These are phyloP conservation scores for Ogataea populi-albae DNA, from an alignment of 805 yeast genomes.

Conservation along the genomic window DNA sequence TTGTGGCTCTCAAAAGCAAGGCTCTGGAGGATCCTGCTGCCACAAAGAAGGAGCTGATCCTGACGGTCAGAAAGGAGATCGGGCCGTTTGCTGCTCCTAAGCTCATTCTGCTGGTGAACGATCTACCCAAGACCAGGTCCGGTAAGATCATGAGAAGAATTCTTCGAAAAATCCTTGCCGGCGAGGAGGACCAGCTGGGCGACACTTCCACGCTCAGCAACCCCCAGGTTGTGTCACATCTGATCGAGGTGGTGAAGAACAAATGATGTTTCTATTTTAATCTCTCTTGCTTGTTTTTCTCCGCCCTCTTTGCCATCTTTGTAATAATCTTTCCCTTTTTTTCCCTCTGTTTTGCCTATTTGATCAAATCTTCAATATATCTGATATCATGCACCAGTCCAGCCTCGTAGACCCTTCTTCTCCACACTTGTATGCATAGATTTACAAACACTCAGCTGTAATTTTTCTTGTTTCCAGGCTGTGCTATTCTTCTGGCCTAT, in stretches of 20 bases:
- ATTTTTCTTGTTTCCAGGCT: no score
- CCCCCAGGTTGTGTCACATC: conserved; percentile 67
- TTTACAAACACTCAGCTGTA: no score
- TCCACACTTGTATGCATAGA: no score
- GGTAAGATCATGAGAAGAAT: conserved; percentile 89
- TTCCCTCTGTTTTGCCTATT: no score
- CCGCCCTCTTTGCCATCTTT: no score
- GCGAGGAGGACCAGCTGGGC: conserved; percentile 79
- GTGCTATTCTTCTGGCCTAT: no score
- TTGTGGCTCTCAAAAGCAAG: conserved; percentile 66
- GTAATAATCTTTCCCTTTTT: no score
- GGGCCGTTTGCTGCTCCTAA: conserved; percentile 89
- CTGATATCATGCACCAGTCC: no score
- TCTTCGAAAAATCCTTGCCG: conserved; percentile 69
- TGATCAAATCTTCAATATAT: no score
- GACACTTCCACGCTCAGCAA: conserved; percentile 76
- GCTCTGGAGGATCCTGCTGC: conserved; percentile 46
- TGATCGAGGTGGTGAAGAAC: conserved; percentile 50
- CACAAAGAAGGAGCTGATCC: conserved; percentile 58
- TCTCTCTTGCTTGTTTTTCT: conserved; percentile 3
- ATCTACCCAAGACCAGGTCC: conserved; percentile 81
- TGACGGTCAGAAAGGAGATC: conserved; percentile 73
- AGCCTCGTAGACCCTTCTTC: no score
- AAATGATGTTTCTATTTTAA: no score
- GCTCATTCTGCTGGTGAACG: conserved; percentile 65